These are phyloP conservation scores for Agapanthus africanus DNA, from an alignment of 106 monocot species.

Conservation along the genomic window DNA sequence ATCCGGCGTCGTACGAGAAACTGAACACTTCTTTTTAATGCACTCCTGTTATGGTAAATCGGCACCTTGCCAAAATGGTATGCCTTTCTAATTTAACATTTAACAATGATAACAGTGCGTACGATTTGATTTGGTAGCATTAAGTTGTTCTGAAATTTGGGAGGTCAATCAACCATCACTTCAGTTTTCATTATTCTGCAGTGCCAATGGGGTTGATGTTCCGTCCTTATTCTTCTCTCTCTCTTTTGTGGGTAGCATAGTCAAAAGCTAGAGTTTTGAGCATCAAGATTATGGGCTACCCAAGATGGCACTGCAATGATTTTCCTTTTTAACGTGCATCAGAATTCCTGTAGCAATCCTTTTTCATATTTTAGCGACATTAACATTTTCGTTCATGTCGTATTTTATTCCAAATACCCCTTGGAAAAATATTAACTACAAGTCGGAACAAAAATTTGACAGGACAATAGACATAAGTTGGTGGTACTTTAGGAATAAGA, in stretches of 20 bases:
- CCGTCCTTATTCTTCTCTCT: not conserved
- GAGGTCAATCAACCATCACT: constrained; percentile 2
- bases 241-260: not conserved
- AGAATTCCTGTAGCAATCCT: not conserved
- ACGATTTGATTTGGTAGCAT: constrained; percentile 7
- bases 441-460: too few species aligned
- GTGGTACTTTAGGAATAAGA: too few species aligned
- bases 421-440: too few species aligned
- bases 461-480: too few species aligned
- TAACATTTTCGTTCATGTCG: too few species aligned
- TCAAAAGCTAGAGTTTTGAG: constrained; percentile 3
- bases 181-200: constrained; percentile 5
- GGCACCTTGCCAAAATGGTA: not conserved
- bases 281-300: constrained; percentile 8
- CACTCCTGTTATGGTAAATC: not conserved
- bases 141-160: not conserved
- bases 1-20: too few species aligned
- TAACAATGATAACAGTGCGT: not conserved
- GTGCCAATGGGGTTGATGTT: constrained; percentile 2
- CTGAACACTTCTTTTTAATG: not conserved
- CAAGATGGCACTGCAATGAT: constrained; percentile 1
- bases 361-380: too few species aligned
- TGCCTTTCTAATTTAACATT: not conserved
- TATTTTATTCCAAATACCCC: too few species aligned
- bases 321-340: not conserved